phyloP scores from a whole-genome alignment of 352 stramenopile genomes.

The Globisporangium cystogenes region DNA sequence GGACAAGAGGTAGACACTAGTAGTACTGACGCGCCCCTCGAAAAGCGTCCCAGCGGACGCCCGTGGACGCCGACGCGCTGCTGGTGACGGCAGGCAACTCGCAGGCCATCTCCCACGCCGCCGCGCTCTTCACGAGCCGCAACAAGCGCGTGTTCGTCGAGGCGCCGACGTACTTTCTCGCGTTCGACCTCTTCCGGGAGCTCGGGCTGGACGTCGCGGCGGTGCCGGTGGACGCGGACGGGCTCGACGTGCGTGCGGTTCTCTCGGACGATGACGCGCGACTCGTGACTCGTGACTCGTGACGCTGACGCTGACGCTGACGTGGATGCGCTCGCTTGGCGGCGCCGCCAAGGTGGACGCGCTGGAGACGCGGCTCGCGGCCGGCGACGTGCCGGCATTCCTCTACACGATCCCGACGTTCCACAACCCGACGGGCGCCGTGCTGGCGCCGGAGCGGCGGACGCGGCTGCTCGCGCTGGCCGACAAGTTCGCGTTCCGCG shows the following conservation, averaged over 20 bases:
- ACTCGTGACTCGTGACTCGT: no score
- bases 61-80: slow-evolving; percentile 40
- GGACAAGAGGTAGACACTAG: no score
- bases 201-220: slow-evolving; percentile 75
- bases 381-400: slow-evolving; percentile 74
- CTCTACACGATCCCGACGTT: slow-evolving; percentile 93
- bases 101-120: slow-evolving; percentile 87
- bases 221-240: slow-evolving; percentile 70
- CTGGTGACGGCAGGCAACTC: slow-evolving; percentile 91
- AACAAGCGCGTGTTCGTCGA: slow-evolving; percentile 89
- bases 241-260: slow-evolving; percentile 50
- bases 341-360: slow-evolving; percentile 43
- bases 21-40: background rate
- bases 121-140: slow-evolving; percentile 58
- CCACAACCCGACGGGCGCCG: slow-evolving; percentile 90
- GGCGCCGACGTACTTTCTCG: slow-evolving; percentile 92
- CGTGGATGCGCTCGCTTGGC: background rate
- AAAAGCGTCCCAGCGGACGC: slow-evolving; percentile 16
- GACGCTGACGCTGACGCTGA: no score
- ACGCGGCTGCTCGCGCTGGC: slow-evolving; percentile 76
- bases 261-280: no score
- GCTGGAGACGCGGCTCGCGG: slow-evolving; percentile 59
- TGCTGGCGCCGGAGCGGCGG: slow-evolving; percentile 65
- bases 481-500: slow-evolving; percentile 69
- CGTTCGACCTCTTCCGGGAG: slow-evolving; percentile 88